These are phyloP conservation scores for Aspergillus pseudotamarii DNA, from an alignment of 2,329 filamentous ascomycete species.

Conservation along the genomic window DNA sequence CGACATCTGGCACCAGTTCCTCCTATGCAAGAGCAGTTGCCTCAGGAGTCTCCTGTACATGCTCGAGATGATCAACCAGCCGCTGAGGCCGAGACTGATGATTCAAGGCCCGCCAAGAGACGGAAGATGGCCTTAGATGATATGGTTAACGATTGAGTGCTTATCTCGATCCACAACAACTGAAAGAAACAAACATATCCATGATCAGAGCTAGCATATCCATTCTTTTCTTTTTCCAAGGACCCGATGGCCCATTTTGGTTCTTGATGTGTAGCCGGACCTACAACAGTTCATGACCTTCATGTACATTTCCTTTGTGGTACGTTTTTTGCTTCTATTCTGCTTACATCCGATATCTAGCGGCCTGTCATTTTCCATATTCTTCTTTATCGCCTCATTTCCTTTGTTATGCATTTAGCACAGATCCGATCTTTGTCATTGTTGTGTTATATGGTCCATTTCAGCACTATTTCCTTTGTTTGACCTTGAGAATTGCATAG, in stretches of 20 bases:
- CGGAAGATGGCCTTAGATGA: conserved; percentile 45
- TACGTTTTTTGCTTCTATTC: conserved; percentile 2
- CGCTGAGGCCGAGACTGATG: conserved; percentile 23
- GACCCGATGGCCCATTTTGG: neutral
- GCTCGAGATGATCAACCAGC: conserved; percentile 19
- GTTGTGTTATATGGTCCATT: neutral
- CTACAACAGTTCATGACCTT: conserved; percentile 25
- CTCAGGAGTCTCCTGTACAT: conserved; percentile 20
- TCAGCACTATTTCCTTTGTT: conserved; percentile 9
- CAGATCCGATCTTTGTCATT: conserved; percentile 1
- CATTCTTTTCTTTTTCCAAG: neutral
- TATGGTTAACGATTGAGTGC: conserved; percentile 42
- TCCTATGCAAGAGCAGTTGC: conserved; percentile 20
- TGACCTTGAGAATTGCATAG: conserved; percentile 7
- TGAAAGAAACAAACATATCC: neutral
- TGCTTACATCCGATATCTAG: conserved; percentile 11
- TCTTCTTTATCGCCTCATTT: conserved; percentile 1
- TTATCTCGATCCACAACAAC: neutral
- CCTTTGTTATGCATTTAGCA: conserved; percentile 6
- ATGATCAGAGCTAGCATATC: conserved; percentile 9
- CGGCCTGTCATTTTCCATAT: conserved; percentile 2
- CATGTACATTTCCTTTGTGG: conserved; percentile 26
- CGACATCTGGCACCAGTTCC: conserved; percentile 27
- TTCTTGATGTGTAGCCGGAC: conserved; percentile 23
- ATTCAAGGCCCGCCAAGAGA: conserved; percentile 36